Conservation (phyloP, 495 filamentous ascomycete species). For the Neurospora pannonica region DNA sequence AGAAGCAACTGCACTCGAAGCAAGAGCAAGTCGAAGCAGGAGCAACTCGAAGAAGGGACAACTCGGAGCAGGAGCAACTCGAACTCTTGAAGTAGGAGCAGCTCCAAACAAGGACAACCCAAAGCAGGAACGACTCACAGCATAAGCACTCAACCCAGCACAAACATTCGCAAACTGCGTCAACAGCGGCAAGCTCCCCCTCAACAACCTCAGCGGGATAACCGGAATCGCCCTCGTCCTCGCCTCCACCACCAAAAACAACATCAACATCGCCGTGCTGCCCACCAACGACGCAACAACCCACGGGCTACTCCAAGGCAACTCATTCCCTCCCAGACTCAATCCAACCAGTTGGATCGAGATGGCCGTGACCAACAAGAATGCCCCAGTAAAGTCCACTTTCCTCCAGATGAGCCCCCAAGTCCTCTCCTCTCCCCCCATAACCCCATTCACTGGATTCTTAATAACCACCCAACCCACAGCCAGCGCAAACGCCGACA, state of each 20-base stretch:
- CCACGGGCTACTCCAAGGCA: constrained; percentile 48
- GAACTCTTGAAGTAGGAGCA: not conserved
- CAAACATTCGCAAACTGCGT: constrained; percentile 53
- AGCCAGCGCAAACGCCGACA: constrained; percentile 44
- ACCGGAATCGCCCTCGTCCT: constrained; percentile 51
- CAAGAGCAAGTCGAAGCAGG: not conserved
- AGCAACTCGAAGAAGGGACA: not conserved
- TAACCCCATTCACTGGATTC: constrained; percentile 16
- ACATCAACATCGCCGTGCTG: constrained; percentile 39
- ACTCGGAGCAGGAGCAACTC: not conserved
- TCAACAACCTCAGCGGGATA: constrained; percentile 49
- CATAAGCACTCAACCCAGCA: constrained; percentile 52
- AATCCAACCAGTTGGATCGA: constrained; percentile 49
- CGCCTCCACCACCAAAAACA: constrained; percentile 46
- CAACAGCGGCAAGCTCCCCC: constrained; percentile 40
- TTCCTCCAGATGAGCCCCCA: constrained; percentile 36
- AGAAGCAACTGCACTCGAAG: not conserved
- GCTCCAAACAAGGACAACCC: not conserved
- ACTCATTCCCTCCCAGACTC: constrained; percentile 53
- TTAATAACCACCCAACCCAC: constrained; percentile 46
- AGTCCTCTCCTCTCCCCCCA: constrained; percentile 10
- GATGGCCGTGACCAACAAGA: constrained; percentile 47
- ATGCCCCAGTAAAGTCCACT: constrained; percentile 47
- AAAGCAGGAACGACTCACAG: constrained; percentile 31
- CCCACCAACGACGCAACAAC: constrained; percentile 43